Evolutionary conservation across 345 rosid species (phyloP), one percentile per base, ranked within the genome.

Genomic region (Salix brachista): DNA sequence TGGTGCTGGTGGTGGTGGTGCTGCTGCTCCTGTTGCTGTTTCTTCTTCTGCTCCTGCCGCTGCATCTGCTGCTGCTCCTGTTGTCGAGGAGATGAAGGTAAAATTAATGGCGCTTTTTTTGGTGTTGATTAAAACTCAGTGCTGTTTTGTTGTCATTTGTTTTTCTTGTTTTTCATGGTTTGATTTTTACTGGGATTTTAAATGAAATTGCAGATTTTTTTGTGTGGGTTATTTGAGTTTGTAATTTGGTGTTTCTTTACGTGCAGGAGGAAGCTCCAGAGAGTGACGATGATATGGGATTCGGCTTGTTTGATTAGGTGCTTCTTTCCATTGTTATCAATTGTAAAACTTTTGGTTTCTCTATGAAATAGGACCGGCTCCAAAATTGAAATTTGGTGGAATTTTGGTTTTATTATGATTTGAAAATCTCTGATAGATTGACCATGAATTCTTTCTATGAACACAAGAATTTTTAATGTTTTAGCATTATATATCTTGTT

Each of bases 1-100:
- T 61, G 90, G 90, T 12, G 66, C 90, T 32, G 89, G 89, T 36
- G 87, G 91, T 21, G 87, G 28, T 37, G 88, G 73, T 18, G 74
- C 86, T 11, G 81, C 44, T 4, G 85, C 86, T 11, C 82, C 44
- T 5, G 85, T 81, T 13, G 78, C 64, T 14, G 69, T 83, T 17
- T 88, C 84, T 28, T 60, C 90, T 30, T 54, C 91, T 5, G 65
- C 84, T 23, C 72, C 56, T 2, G 67, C 58, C n/a, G 75, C 70
- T 6, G 82, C 80, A 1, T 84, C 86, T 0, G 81, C 83, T 2
- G 86, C 91, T 2, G 84, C 85, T 25, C 84, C 91, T 1, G 83
- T 82, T 65, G 86, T 11, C 5, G 89, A 84, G 72, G 90, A 80
- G 78, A 82, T 89, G 73, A 84, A 88, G 86, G 79, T 67, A 17